Base-by-base conservation (phyloP, 2,329 filamentous ascomycete genomes). In the Neofusicoccum sp. region DNA sequence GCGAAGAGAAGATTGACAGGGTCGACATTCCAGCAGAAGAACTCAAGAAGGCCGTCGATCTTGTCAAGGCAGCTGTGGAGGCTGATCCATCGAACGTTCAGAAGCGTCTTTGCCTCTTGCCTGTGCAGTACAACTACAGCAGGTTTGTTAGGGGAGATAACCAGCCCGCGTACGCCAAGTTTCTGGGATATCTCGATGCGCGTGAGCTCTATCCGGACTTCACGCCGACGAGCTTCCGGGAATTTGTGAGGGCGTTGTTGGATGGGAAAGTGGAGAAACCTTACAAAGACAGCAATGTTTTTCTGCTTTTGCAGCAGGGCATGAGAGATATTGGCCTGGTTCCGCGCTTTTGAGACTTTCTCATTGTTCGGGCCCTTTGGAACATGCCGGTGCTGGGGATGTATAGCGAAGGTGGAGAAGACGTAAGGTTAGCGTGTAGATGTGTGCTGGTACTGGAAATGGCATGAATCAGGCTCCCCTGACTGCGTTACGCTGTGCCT, bases 191-290 rank as follows among this genome's bases (percentile, higher is more conserved):
- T 67, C 62, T 85, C 20, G 73, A 78, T 58, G 76, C 73, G 30
- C 79, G 78, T 64, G 79, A 84, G 16, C 71, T 86, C n/a, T 86
- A 84, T 65, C 82, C 82, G 3, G 81, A 82, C 26, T 73, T 83
- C n/a, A 8, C n/a, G 11, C 44, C 44, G 6, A 30, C n/a, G 11
- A 30, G 3, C 3, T 48, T 31, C 20, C n/a, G 26, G 26, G 44
- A 48, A 2, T 48, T 48, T 48, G 6, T 48, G 26, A 9, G 7
- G 14, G 44, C 31, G 8, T 14, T 48, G 26, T 12, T 48, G 2
- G 26, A 30, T 3, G 44, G 44, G 14, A 48, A 48, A 20, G 20
- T 20, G 20, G 20, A 20, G 20, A 20, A 20, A 20, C 20, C 20
- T 20, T 20, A 20, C 20, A 20, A 20, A 20, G 20, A 20, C 20